These are phyloP conservation scores for Solanum medicagineum DNA, from an alignment of 257 asterid species.

Conservation along the genomic window DNA sequence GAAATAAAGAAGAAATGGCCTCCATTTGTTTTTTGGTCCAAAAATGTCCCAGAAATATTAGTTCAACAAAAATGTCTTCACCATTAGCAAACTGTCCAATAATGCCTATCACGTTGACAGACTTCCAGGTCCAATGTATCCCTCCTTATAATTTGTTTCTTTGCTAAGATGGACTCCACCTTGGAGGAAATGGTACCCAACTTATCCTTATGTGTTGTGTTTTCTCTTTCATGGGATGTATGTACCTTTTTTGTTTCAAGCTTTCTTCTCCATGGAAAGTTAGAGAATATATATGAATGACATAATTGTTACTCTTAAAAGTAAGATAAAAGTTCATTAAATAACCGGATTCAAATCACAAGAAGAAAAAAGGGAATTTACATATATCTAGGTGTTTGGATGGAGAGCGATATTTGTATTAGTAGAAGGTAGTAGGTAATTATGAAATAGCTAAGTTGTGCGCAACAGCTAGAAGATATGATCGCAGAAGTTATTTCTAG, in stretches of 20 bases:
- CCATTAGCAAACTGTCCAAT: background rate
- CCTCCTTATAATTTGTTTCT: background rate
- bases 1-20: background rate
- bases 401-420: background rate
- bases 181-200: background rate
- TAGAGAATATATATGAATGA: background rate
- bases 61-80: background rate
- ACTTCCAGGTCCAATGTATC: background rate
- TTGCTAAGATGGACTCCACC: background rate
- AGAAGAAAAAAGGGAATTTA: background rate
- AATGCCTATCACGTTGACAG: background rate
- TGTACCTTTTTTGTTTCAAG: constrained; percentile 31
- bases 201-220: background rate
- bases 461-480: background rate
- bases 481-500: background rate
- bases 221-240: background rate
- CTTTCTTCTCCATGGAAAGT: background rate
- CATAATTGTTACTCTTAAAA: background rate
- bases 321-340: background rate
- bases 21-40: background rate
- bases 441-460: background rate
- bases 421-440: background rate
- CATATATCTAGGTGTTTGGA: background rate
- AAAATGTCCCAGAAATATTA: background rate
- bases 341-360: background rate